Evolutionary conservation across 495 filamentous ascomycete species (phyloP).

Genomic region (Xanthoparmelia taractica): DNA sequence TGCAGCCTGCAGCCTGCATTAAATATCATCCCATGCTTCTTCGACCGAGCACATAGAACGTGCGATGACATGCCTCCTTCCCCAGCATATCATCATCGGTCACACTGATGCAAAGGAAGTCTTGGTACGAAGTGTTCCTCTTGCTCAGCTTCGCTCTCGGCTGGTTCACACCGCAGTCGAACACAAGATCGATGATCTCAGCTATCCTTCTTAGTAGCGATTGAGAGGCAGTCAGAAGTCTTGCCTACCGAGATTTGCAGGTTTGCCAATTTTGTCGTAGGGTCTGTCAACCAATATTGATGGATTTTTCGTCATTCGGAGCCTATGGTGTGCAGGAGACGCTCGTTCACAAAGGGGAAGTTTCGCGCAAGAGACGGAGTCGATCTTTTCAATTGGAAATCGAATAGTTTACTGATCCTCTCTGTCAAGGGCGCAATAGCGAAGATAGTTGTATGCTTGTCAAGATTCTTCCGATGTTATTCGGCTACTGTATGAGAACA

Average conservation of each 20-base stretch:
- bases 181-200: neutral
- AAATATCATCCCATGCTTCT: neutral
- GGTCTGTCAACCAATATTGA: neutral
- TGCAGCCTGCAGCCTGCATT: neutral
- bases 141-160: neutral
- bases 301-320: too few relatives aligned
- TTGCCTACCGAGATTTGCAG: neutral
- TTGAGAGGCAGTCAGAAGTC: neutral
- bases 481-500: neutral
- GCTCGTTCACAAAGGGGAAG: neutral
- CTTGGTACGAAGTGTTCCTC: neutral
- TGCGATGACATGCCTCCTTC: neutral
- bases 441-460: neutral
- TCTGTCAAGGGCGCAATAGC: too few relatives aligned
- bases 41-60: neutral
- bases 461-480: neutral
- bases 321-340: neutral
- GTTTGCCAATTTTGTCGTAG: neutral
- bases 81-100: conserved; percentile 5
- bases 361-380: neutral
- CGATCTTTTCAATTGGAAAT: neutral
- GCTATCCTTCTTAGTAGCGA: neutral
- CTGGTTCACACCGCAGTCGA: neutral
- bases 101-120: neutral
- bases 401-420: neutral